Conservation (phyloP, 768 basidiomycete genomes). For the Leccinum rimulosum region DNA sequence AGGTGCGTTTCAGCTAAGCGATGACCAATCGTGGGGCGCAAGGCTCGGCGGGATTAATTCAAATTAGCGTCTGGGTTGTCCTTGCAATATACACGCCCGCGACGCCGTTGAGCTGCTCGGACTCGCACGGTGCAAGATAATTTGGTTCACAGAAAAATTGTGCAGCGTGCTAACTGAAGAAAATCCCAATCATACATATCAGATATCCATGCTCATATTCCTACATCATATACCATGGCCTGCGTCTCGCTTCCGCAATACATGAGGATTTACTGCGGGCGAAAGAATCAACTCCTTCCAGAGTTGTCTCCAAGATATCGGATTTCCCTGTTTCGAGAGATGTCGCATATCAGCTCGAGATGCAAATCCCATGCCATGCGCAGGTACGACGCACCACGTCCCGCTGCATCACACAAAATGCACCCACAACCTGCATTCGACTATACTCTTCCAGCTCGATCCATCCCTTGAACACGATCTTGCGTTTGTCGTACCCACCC, state of each 20-base stretch:
- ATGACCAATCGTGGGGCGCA: too few relatives aligned
- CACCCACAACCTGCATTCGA: constrained; percentile 47
- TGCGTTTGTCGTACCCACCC: constrained; percentile 68
- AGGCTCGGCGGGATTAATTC: too few relatives aligned
- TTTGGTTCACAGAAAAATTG: background rate
- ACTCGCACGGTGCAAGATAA: background rate
- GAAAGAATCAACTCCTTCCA: constrained; percentile 65
- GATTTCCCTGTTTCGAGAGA: constrained; percentile 54
- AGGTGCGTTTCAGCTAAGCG: too few relatives aligned
- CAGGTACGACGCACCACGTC: constrained; percentile 51
- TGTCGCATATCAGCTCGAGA: background rate
- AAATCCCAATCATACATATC: background rate
- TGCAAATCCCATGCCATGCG: background rate
- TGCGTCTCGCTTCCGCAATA: constrained; percentile 31
- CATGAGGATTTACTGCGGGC: constrained; percentile 54
- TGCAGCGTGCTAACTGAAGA: background rate
- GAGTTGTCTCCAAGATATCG: constrained; percentile 73
- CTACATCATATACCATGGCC: background rate
- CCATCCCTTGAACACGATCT: constrained; percentile 69
- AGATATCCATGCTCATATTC: background rate
- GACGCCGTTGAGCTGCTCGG: background rate
- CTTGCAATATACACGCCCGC: too few relatives aligned
- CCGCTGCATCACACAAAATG: constrained; percentile 68
- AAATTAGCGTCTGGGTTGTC: too few relatives aligned
- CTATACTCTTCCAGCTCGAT: constrained; percentile 65